A percentile compares a stretch with the other conserved stretches of the same genome.
phyloP scores from a whole-genome alignment of 768 basidiomycete species.

The Inosperma sp. region DNA sequence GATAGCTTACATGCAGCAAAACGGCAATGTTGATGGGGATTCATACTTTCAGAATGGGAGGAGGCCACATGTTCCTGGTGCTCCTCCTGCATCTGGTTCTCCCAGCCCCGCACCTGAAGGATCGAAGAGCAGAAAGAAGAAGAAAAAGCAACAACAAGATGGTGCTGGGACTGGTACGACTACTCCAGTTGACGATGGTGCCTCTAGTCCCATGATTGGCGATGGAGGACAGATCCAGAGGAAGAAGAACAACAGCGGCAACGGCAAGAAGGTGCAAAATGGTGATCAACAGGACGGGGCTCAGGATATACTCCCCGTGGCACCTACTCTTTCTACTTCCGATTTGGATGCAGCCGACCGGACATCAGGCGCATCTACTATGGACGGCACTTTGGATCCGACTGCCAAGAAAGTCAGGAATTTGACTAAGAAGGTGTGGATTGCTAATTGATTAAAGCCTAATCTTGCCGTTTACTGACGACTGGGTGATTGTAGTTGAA shows the following conservation, averaged over 20 bases:
- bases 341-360: constrained; percentile 23
- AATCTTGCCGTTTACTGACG: constrained; percentile 1
- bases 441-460: not conserved
- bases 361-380: constrained; percentile 51
- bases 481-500: constrained; percentile 62
- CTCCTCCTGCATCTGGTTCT: constrained; percentile 41
- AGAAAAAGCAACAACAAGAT: constrained; percentile 42
- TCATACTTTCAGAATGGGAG: constrained; percentile 23
- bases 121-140: constrained; percentile 53
- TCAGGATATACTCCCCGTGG: constrained; percentile 11
- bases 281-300: not conserved
- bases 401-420: constrained; percentile 91
- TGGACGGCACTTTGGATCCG: constrained; percentile 63
- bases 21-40: constrained; percentile 30
- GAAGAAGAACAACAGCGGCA: constrained; percentile 30
- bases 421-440: constrained; percentile 86
- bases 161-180: constrained; percentile 20
- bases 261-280: constrained; percentile 5
- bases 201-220: constrained; percentile 19
- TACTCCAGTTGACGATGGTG: constrained; percentile 10
- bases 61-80: constrained; percentile 73
- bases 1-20: constrained; percentile 39
- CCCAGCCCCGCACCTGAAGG: constrained; percentile 43
- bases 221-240: constrained; percentile 20
- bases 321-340: constrained; percentile 9